phyloP scores from a whole-genome alignment of 495 filamentous ascomycete species.

The Thozetella sp. region DNA sequence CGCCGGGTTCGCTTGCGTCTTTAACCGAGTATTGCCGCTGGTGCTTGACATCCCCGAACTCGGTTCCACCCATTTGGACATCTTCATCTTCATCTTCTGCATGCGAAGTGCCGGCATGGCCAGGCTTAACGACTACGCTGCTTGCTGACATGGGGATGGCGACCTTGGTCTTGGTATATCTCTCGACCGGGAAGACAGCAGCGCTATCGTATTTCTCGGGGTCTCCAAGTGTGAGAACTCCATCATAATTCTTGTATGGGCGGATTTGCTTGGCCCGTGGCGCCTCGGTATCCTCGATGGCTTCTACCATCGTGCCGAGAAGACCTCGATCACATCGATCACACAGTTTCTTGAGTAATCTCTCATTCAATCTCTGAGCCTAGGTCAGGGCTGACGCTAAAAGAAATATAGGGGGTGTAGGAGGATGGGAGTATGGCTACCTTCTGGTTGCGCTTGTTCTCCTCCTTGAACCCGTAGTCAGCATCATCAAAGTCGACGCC shows the following conservation, averaged over 20 bases:
- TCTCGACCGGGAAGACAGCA: conserved; percentile 81
- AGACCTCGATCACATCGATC: conserved; percentile 64
- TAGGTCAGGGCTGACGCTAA: not conserved
- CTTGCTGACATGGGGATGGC: conserved; percentile 75
- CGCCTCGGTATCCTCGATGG: conserved; percentile 67
- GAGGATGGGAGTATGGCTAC: conserved; percentile 24
- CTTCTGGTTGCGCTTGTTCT: conserved; percentile 77
- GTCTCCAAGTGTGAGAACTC: conserved; percentile 80
- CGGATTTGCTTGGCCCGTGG: conserved; percentile 75
- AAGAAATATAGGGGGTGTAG: no score
- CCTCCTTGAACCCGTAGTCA: conserved; percentile 91
- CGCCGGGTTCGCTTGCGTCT: conserved; percentile 71
- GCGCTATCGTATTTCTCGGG: conserved; percentile 72
- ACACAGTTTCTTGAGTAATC: conserved; percentile 59
- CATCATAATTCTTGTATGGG: conserved; percentile 78
- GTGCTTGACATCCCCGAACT: conserved; percentile 67
- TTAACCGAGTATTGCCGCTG: conserved; percentile 78
- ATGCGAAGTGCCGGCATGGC: conserved; percentile 40
- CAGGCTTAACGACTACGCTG: conserved; percentile 63
- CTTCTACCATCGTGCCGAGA: conserved; percentile 84
- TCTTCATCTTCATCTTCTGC: conserved; percentile 47
- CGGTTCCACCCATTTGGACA: conserved; percentile 40
- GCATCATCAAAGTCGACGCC: conserved; percentile 94
- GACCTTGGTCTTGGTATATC: conserved; percentile 81
- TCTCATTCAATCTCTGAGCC: conserved; percentile 59